A percentile compares a stretch with the other conserved stretches of the same genome.
These are phyloP conservation scores for Bipolaris cookei DNA, from an alignment of 2,329 filamentous ascomycete genomes.

Conservation along the genomic window DNA sequence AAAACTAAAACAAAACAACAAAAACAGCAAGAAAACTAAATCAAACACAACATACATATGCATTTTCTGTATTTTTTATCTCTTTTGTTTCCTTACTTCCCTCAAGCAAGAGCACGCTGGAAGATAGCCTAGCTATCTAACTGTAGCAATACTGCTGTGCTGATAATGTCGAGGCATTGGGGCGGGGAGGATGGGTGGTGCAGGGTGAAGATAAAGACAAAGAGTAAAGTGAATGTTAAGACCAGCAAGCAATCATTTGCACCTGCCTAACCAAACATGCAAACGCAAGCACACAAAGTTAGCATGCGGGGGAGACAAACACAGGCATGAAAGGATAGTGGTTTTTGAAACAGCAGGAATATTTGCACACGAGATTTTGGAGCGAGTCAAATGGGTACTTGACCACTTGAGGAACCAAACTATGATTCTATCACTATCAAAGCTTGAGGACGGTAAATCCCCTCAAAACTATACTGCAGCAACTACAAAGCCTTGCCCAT, in stretches of 20 bases:
- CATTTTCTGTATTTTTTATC: too few relatives aligned
- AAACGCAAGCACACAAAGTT: slow-evolving; percentile 4
- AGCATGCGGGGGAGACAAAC: background rate
- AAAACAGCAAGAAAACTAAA: too few relatives aligned
- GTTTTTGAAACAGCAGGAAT: background rate
- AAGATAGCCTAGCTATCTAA: too few relatives aligned
- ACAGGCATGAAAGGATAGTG: background rate
- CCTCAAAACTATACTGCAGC: background rate
- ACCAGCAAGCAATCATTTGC: slow-evolving; percentile 2
- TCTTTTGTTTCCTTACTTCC: too few relatives aligned
- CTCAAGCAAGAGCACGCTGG: too few relatives aligned
- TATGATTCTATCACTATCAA: background rate
- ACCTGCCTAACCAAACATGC: slow-evolving; percentile 10
- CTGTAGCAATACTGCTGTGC: background rate
- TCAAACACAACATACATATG: too few relatives aligned
- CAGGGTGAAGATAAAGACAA: background rate
- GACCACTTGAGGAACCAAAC: background rate
- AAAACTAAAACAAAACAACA: too few relatives aligned
- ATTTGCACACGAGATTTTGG: background rate
- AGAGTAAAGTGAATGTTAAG: background rate
- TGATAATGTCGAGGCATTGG: background rate
- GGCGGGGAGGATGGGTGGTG: background rate
- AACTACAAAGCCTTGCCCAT: slow-evolving; percentile 78
- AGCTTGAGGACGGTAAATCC: background rate
- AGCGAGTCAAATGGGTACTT: background rate